These are phyloP conservation scores for Tulasnella sp. DNA, from an alignment of 768 basidiomycete genomes.

Conservation along the genomic window DNA sequence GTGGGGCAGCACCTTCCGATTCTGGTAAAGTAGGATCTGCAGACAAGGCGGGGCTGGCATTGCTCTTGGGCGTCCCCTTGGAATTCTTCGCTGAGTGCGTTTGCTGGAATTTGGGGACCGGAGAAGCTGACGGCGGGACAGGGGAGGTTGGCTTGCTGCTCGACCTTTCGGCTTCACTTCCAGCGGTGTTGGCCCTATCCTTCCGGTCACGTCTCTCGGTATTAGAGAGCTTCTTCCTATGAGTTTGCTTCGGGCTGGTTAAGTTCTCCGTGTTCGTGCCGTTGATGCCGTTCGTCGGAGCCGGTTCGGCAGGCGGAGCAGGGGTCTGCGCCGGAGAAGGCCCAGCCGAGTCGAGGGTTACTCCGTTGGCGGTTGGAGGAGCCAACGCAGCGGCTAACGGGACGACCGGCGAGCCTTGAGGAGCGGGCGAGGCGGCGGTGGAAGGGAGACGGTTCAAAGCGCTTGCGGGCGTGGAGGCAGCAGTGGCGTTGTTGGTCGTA, in stretches of 20 bases:
- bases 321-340: conserved; percentile 44
- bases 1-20: conserved; percentile 16
- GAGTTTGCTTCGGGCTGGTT: conserved; percentile 42
- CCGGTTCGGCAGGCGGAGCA: conserved; percentile 46
- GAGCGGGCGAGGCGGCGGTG: conserved; percentile 32
- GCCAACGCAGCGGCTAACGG: not conserved
- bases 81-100: not conserved
- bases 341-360: not conserved
- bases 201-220: conserved; percentile 55
- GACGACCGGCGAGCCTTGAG: not conserved
- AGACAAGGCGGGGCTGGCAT: conserved; percentile 23
- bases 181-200: conserved; percentile 52
- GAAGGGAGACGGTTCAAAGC: conserved; percentile 45
- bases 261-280: conserved; percentile 44
- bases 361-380: not conserved
- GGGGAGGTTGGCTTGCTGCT: conserved; percentile 40
- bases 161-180: conserved; percentile 43
- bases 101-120: not conserved
- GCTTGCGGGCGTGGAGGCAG: conserved; percentile 49
- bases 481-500: not conserved
- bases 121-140: conserved; percentile 28
- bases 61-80: not conserved
- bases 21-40: conserved; percentile 19
- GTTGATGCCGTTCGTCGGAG: conserved; percentile 39
- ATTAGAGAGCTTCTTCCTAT: conserved; percentile 47